Conservation (phyloP, 1,284 basidiomycete species). For the Ganoderma multipileum region DNA sequence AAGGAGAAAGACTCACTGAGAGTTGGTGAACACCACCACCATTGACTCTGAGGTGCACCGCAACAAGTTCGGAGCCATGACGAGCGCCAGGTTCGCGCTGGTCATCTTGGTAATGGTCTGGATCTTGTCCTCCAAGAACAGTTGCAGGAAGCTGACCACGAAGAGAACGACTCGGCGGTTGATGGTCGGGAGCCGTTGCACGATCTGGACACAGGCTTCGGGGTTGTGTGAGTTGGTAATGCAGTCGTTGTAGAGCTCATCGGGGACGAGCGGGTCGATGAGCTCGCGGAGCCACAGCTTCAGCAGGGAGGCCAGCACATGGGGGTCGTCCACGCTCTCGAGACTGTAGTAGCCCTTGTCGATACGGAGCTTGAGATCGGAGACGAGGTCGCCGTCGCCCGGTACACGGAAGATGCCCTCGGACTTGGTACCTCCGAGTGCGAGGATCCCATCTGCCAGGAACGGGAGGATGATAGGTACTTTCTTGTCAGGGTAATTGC, state of each 20-base stretch:
- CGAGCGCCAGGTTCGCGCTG: constrained; percentile 75
- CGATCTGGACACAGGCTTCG: constrained; percentile 73
- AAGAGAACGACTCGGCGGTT: constrained; percentile 87
- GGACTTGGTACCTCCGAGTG: constrained; percentile 81
- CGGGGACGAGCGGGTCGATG: constrained; percentile 86
- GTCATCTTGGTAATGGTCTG: constrained; percentile 87
- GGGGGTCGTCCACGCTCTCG: constrained; percentile 86
- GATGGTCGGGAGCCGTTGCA: constrained; percentile 80
- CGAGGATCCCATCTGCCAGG: constrained; percentile 89
- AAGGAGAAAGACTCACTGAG: constrained; percentile 64
- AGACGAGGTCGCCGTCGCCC: constrained; percentile 86
- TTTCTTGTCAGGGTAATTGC: constrained; percentile 83
- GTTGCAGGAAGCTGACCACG: constrained; percentile 87
- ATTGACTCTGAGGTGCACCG: constrained; percentile 85
- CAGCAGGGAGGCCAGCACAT: constrained; percentile 86
- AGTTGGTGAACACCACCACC: constrained; percentile 87
- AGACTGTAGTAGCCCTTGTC: constrained; percentile 91
- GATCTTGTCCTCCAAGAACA: constrained; percentile 82
- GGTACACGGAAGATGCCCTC: constrained; percentile 94
- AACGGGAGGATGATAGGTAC: constrained; percentile 93
- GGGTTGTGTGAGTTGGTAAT: constrained; percentile 73
- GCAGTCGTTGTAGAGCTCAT: constrained; percentile 88
- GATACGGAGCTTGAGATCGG: constrained; percentile 85
- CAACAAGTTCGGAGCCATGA: constrained; percentile 90
- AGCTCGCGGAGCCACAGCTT: constrained; percentile 94